These are phyloP conservation scores for Helminthosporium solani DNA, from an alignment of 2,329 filamentous ascomycete species.

Conservation along the genomic window DNA sequence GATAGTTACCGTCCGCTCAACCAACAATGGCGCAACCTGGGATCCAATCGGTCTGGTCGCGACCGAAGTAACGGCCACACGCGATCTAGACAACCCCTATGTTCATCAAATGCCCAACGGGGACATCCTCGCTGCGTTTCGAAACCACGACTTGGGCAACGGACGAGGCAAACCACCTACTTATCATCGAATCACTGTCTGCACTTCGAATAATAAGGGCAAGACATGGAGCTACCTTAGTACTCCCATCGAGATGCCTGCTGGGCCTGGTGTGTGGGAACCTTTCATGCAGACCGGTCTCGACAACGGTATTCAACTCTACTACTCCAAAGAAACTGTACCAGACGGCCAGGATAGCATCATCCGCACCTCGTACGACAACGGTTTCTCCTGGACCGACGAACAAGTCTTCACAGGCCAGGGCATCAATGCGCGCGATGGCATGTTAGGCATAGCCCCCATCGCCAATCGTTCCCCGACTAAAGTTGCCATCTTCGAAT, in stretches of 20 bases:
- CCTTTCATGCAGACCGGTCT: constrained; percentile 46
- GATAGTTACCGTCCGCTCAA: constrained; percentile 17
- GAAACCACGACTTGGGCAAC: constrained; percentile 35
- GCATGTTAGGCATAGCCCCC: constrained; percentile 49
- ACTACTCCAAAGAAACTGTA: constrained; percentile 48
- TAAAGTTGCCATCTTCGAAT: constrained; percentile 50
- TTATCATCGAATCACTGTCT: constrained; percentile 47
- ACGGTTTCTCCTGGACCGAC: constrained; percentile 43
- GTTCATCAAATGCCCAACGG: constrained; percentile 37
- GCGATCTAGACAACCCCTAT: constrained; percentile 33
- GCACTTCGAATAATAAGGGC: constrained; percentile 47
- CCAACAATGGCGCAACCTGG: constrained; percentile 38
- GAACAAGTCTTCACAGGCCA: constrained; percentile 40
- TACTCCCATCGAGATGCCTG: constrained; percentile 21
- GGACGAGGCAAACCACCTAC: constrained; percentile 13
- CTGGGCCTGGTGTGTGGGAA: constrained; percentile 46
- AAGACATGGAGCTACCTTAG: constrained; percentile 39
- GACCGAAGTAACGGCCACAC: constrained; percentile 4
- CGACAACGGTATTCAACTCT: constrained; percentile 47
- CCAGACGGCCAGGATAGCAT: constrained; percentile 47
- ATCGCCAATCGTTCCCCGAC: constrained; percentile 23
- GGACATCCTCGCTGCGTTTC: constrained; percentile 35
- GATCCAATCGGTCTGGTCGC: constrained; percentile 5
- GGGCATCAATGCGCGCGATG: constrained; percentile 42
- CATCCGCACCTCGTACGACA: constrained; percentile 44